Percentiles rank a stretch among this genome's conserved stretches.
Conservation (phyloP, 2,329 filamentous ascomycete genomes). For the Exophiala spinifera region DNA sequence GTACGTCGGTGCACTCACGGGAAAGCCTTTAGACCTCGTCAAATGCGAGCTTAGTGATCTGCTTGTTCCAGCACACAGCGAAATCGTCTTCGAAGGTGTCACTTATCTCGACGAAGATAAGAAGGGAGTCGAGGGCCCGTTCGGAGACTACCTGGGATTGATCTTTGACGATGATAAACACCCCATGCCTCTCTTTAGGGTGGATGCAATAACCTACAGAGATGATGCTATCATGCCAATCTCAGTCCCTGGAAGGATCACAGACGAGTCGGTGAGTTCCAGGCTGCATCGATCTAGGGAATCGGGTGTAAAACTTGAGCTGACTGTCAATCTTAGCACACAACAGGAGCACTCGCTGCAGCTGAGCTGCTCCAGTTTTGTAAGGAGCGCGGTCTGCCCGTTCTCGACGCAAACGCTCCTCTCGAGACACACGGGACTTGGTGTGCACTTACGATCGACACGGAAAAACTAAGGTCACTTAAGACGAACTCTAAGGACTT, state of each 20-base stretch:
- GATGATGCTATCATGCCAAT: constrained; percentile 49
- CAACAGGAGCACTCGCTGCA: constrained; percentile 44
- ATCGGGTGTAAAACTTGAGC: background rate
- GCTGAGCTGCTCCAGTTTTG: constrained; percentile 43
- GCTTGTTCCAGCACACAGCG: constrained; percentile 48
- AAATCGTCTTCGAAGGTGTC: constrained; percentile 54
- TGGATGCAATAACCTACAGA: constrained; percentile 49
- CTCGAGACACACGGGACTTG: constrained; percentile 51
- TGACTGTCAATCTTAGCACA: constrained; percentile 27
- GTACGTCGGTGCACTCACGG: constrained; percentile 49
- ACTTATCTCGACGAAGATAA: constrained; percentile 37
- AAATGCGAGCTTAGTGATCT: constrained; percentile 54
- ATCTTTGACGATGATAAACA: constrained; percentile 44
- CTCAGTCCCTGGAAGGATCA: constrained; percentile 42
- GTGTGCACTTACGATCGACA: constrained; percentile 55
- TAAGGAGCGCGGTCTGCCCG: constrained; percentile 40
- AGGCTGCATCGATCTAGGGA: background rate
- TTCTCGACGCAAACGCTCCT: constrained; percentile 45
- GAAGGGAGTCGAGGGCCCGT: constrained; percentile 45
- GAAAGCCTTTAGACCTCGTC: constrained; percentile 46
- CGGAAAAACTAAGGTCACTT: constrained; percentile 46
- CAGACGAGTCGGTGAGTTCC: constrained; percentile 40
- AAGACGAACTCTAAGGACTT: constrained; percentile 47
- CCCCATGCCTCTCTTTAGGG: constrained; percentile 41
- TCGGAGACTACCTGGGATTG: constrained; percentile 50